Evolutionary conservation across 2,329 filamentous ascomycete species (phyloP).

Genomic region (Apiospora aurea): DNA sequence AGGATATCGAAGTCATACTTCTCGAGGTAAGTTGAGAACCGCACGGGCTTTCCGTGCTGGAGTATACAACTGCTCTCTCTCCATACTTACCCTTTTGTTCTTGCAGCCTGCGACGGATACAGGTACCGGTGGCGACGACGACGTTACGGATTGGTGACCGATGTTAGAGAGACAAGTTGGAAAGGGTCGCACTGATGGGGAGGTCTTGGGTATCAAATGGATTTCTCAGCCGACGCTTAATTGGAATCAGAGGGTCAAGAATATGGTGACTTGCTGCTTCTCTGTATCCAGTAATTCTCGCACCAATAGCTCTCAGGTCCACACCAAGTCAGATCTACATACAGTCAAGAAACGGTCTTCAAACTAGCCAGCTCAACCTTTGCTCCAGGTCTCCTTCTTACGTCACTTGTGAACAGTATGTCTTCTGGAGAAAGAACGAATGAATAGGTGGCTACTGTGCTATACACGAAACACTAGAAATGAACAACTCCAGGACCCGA

Average conservation of each 20-base stretch:
- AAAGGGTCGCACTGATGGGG: not conserved
- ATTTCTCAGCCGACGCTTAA: no score
- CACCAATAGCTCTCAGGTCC: not conserved
- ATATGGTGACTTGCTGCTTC: not conserved
- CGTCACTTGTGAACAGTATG: not conserved
- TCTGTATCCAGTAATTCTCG: not conserved
- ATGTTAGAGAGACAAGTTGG: not conserved
- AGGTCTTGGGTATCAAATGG: not conserved
- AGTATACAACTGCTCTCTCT: not conserved
- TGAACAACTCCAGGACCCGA: not conserved
- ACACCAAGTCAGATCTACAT: not conserved
- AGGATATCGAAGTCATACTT: slow-evolving; percentile 17
- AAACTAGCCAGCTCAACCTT: not conserved
- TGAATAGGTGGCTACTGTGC: not conserved
- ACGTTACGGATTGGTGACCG: slow-evolving; percentile 9
- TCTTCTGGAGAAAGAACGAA: not conserved
- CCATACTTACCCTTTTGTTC: not conserved
- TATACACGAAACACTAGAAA: not conserved
- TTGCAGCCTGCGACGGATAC: not conserved
- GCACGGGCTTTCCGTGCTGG: no score
- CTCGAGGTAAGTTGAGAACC: not conserved
- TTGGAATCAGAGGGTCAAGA: not conserved
- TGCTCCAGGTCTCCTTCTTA: not conserved
- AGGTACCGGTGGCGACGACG: not conserved
- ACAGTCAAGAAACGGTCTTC: not conserved